These are phyloP conservation scores for Clarkia xantiana DNA, from an alignment of 345 rosid species.

Conservation along the genomic window DNA sequence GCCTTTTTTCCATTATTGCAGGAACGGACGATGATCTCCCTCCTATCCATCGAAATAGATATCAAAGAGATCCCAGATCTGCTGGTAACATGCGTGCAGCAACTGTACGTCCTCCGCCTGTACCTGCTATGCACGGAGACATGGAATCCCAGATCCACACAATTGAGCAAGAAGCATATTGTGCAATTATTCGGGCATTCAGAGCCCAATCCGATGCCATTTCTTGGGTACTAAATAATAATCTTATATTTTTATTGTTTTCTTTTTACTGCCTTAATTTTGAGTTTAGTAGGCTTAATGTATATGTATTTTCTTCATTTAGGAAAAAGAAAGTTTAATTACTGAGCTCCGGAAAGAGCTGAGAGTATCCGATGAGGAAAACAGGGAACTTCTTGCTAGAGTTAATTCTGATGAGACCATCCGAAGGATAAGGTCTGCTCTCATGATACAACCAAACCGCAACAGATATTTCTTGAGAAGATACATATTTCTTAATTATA, in stretches of 20 bases:
- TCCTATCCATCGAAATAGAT: constrained; percentile 82
- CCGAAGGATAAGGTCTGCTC: constrained; percentile 61
- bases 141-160: constrained; percentile 87
- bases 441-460: constrained; percentile 7
- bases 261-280: background rate
- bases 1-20: constrained; percentile 20
- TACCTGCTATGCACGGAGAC: constrained; percentile 57
- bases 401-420: constrained; percentile 83
- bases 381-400: constrained; percentile 67
- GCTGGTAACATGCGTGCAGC: constrained; percentile 81
- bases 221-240: constrained; percentile 55
- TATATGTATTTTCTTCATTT: constrained; percentile 1
- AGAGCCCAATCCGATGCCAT: constrained; percentile 98
- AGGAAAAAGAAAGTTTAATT: constrained; percentile 90
- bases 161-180: constrained; percentile 90
- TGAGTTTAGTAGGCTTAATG: background rate
- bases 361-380: constrained; percentile 95
- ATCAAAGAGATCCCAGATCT: constrained; percentile 52
- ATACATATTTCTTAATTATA: constrained; percentile 3
- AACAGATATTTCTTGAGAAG: constrained; percentile 1
- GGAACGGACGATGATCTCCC: constrained; percentile 99
- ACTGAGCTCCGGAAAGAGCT: constrained; percentile 94
- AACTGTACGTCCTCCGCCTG: constrained; percentile 35
- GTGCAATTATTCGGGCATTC: constrained; percentile 80
- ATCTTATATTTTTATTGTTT: background rate